Percentiles rank a stretch among this genome's conserved stretches.
Conservation (phyloP, 1,284 basidiomycete genomes). For the Ceratobasidium sp. region DNA sequence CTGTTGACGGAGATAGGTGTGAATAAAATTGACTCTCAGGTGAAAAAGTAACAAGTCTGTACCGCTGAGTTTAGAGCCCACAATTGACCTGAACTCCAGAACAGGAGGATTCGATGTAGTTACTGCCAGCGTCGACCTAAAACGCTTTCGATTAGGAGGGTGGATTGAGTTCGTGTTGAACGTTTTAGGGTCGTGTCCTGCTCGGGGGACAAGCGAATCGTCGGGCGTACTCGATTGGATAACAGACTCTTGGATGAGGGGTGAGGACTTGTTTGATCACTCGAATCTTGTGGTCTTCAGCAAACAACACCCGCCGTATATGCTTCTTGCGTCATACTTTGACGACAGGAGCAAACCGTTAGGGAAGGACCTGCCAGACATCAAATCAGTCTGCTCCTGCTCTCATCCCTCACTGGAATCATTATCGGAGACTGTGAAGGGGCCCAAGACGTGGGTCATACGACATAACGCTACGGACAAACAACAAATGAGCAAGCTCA, state of each 20-base stretch:
- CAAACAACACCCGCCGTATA: not conserved
- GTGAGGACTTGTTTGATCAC: not conserved
- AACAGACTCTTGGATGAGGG: not conserved
- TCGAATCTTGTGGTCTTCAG: slow-evolving; percentile 3
- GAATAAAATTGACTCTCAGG: not conserved
- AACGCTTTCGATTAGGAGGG: not conserved
- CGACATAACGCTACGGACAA: not conserved
- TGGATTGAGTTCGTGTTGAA: not conserved
- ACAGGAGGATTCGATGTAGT: not conserved
- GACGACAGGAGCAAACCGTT: not conserved
- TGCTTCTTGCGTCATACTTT: not conserved
- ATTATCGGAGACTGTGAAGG: no score
- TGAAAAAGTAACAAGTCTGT: not conserved
- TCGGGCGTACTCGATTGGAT: not conserved
- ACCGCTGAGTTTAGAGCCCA: not conserved
- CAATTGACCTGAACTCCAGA: not conserved
- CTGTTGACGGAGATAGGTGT: not conserved
- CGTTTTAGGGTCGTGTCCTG: not conserved
- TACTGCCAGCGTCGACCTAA: not conserved
- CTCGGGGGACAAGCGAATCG: not conserved
- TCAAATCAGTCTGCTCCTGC: not conserved
- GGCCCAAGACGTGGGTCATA: not conserved
- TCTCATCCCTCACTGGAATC: not conserved
- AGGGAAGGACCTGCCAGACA: not conserved
- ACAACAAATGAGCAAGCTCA: not conserved